Percentiles rank a stretch among this genome's conserved stretches.
Conservation (phyloP, 2,329 filamentous ascomycete species). For the Aspergillus latus region DNA sequence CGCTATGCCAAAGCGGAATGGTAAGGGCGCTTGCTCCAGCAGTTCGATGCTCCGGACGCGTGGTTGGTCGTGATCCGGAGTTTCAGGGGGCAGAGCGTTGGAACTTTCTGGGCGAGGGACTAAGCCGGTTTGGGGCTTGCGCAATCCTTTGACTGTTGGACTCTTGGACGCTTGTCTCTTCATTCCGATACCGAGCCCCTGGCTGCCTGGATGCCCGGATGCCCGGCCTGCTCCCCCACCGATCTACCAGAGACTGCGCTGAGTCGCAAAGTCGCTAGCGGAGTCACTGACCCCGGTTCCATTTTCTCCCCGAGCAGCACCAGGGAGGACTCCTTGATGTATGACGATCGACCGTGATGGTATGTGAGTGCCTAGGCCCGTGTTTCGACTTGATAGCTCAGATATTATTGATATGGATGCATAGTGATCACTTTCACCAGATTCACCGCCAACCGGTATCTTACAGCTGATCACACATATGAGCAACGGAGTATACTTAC, state of each 20-base stretch:
- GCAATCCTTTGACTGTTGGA: too few species aligned
- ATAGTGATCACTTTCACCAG: not conserved
- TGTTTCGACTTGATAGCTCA: not conserved
- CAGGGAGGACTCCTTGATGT: not conserved
- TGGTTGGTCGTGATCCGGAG: conserved; percentile 6
- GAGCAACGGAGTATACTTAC: not conserved
- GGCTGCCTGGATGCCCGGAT: conserved; percentile 23
- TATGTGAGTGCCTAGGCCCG: not conserved
- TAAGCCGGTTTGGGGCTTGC: not conserved
- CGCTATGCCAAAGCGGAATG: conserved; percentile 14
- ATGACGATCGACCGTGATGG: conserved; percentile 25
- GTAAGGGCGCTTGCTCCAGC: conserved; percentile 26
- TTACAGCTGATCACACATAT: not conserved
- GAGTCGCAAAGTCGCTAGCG: not conserved
- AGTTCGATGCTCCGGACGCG: conserved; percentile 19
- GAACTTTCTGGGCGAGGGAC: conserved; percentile 6
- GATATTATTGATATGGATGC: not conserved
- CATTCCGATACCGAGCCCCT: conserved; percentile 8
- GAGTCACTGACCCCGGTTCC: not conserved
- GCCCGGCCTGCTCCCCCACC: conserved; percentile 22
- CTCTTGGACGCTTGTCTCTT: not conserved
- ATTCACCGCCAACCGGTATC: not conserved
- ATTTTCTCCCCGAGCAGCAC: not conserved
- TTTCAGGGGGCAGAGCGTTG: conserved; percentile 8
- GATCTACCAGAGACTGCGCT: conserved; percentile 12